Base-by-base conservation (phyloP, 768 basidiomycete species). In the Xanthoconium stramineum region DNA sequence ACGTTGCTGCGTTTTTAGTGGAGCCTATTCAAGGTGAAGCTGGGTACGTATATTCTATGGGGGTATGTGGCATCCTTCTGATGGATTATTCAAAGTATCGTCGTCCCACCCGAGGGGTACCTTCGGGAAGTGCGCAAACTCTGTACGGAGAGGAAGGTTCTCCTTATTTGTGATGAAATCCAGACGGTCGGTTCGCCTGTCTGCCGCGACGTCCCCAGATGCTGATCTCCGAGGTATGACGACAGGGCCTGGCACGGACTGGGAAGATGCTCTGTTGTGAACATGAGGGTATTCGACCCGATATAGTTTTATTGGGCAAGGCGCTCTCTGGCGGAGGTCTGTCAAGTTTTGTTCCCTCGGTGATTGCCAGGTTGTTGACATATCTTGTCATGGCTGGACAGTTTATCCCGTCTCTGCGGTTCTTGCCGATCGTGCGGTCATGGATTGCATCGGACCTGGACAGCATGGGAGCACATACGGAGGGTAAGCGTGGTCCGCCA, bases 11-110 rank as follows among this genome's bases (percentile, higher is more conserved):
- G 1, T 94, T 99, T 78, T 79, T 99, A 53, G 82, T 99, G 4
- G 97, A 99, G 74, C 97, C 97, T 6, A 98, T 99, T 59, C 97
- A 99, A 70, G 96, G 96, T n/a, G 96, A 98, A 74, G 96, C 96
- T 17, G 95, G 94, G 91, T 93, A 69, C 44, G 89, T 76, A 60
- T 36, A 2, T 32, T 29, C 2, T 6, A 11, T 8, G 20, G 39
- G 17, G 13, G 11, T 24, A 15, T 36, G n/a, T 30, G 6, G 5
- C 19, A 30, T 15, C 32, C 46, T 32, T 46, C 52, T 59, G 10
- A 51, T 15, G 50, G 11, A 17, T 17, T 35, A 14, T 40, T 9
- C 43, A 20, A 65, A 94, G 94, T 12, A 96, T 99, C 62, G 85
- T 98, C 56, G 91, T 98, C 12, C 97, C 97, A 0, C 86, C 88